Conservation (phyloP, 257 asterid genomes). For the Gardenia jasminoides region DNA sequence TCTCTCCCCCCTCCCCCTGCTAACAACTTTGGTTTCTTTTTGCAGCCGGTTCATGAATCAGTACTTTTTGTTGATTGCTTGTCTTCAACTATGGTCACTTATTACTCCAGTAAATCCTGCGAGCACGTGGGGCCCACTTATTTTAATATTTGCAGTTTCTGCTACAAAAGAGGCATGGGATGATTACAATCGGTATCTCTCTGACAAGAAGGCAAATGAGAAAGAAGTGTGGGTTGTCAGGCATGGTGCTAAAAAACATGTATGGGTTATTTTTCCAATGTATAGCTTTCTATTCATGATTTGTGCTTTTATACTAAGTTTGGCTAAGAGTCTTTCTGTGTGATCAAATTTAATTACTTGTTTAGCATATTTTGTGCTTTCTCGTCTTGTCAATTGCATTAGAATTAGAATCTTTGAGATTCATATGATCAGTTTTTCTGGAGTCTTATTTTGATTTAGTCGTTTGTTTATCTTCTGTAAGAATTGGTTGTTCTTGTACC, state of each 20-base stretch:
- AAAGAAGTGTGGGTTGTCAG: conserved; percentile 93
- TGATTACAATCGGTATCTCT: conserved; percentile 91
- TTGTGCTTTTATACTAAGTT: not conserved
- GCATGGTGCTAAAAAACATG: conserved; percentile 82
- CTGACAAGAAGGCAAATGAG: conserved; percentile 96
- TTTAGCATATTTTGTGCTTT: conserved; percentile 4
- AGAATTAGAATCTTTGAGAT: not conserved
- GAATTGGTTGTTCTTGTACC: not conserved
- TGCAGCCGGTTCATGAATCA: conserved; percentile 99
- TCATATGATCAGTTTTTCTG: not conserved
- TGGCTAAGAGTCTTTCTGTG: not conserved
- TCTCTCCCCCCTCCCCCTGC: conserved; percentile 16
- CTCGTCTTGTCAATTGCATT: not conserved
- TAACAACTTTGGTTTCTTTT: conserved; percentile 28
- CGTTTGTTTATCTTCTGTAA: too few species aligned
- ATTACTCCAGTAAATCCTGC: conserved; percentile 99
- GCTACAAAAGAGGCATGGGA: conserved; percentile 99
- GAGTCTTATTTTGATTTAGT: not conserved
- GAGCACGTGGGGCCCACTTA: conserved; percentile 99
- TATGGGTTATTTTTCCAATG: conserved; percentile 24
- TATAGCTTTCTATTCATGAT: not conserved
- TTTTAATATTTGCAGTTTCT: conserved; percentile 96
- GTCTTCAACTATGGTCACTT: conserved; percentile 99
- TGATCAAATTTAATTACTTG: not conserved
- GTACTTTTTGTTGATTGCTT: conserved; percentile 97